Conservation (phyloP, 1,284 basidiomycete genomes). For the Laetiporus sulphureus region DNA sequence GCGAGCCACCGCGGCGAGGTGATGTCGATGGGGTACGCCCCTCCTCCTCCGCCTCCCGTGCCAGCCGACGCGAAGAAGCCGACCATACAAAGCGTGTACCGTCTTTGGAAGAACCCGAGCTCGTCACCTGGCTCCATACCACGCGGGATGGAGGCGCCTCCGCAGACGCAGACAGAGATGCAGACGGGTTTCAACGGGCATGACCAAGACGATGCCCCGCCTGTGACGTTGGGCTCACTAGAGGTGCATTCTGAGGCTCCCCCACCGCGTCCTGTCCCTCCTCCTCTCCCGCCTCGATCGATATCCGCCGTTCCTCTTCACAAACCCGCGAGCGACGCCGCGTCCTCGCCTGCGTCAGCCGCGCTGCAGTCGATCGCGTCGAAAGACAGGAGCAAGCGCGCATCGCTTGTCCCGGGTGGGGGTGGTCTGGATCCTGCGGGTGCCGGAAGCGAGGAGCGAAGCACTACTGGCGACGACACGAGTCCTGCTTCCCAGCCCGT, state of each 20-base stretch:
- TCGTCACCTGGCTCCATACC: slow-evolving; percentile 24
- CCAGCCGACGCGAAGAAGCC: slow-evolving; percentile 42
- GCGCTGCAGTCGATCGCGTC: slow-evolving; percentile 48
- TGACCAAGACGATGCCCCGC: slow-evolving; percentile 26
- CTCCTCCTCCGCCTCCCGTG: slow-evolving; percentile 35
- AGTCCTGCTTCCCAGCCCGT: not conserved
- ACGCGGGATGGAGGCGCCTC: slow-evolving; percentile 15
- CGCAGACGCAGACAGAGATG: slow-evolving; percentile 20
- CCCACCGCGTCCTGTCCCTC: slow-evolving; percentile 32
- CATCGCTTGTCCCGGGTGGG: slow-evolving; percentile 14
- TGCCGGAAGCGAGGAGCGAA: slow-evolving; percentile 4
- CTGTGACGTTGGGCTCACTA: slow-evolving; percentile 13
- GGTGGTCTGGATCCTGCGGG: not conserved
- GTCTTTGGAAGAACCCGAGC: slow-evolving; percentile 56
- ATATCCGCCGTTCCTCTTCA: slow-evolving; percentile 23
- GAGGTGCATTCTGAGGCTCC: slow-evolving; percentile 1
- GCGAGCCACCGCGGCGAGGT: slow-evolving; percentile 72
- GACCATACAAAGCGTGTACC: slow-evolving; percentile 61
- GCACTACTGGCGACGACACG: slow-evolving; percentile 3
- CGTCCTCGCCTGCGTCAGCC: slow-evolving; percentile 39
- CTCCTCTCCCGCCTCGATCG: slow-evolving; percentile 55
- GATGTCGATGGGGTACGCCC: slow-evolving; percentile 71
- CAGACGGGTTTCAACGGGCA: slow-evolving; percentile 17
- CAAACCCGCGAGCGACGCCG: slow-evolving; percentile 19
- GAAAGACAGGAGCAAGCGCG: slow-evolving; percentile 34